Evolutionary conservation across 2,329 filamentous ascomycete genomes (phyloP).

Genomic region (Epichloe elymi): DNA sequence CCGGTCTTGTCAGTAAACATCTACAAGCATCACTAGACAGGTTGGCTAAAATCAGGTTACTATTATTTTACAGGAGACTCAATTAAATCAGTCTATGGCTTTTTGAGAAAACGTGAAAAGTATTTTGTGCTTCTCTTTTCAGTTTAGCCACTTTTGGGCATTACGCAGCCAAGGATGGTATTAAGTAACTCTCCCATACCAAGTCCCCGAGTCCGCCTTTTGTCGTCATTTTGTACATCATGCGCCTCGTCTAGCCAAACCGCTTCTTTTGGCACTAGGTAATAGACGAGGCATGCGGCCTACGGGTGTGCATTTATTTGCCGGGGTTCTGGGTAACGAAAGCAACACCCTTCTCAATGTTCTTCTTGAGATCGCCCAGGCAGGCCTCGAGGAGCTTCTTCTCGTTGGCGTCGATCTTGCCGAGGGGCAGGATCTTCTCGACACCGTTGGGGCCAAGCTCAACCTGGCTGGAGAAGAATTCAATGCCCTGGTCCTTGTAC

Average conservation of each 20-base stretch:
- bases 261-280: neutral
- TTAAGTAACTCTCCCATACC: neutral
- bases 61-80: conserved; percentile 6
- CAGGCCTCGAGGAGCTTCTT: conserved; percentile 78
- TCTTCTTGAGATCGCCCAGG: conserved; percentile 77
- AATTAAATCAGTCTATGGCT: conserved; percentile 4
- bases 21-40: too few relatives aligned
- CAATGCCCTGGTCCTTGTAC: conserved; percentile 95
- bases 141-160: neutral
- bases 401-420: conserved; percentile 74
- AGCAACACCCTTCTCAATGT: conserved; percentile 79
- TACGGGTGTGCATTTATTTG: conserved; percentile 31
- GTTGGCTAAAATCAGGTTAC: neutral
- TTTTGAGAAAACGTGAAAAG: conserved; percentile 1
- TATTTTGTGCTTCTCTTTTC: neutral
- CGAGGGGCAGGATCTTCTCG: conserved; percentile 81
- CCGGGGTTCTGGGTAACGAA: conserved; percentile 48
- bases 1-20: too few relatives aligned
- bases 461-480: conserved; percentile 93
- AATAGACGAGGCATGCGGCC: neutral
- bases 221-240: conserved; percentile 3
- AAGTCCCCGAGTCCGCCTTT: neutral
- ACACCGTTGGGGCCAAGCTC: conserved; percentile 95
- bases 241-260: neutral
- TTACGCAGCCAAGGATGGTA: neutral